These are phyloP conservation scores for Middelhovenomyces tepae DNA, from an alignment of 805 yeast genomes.

Conservation along the genomic window DNA sequence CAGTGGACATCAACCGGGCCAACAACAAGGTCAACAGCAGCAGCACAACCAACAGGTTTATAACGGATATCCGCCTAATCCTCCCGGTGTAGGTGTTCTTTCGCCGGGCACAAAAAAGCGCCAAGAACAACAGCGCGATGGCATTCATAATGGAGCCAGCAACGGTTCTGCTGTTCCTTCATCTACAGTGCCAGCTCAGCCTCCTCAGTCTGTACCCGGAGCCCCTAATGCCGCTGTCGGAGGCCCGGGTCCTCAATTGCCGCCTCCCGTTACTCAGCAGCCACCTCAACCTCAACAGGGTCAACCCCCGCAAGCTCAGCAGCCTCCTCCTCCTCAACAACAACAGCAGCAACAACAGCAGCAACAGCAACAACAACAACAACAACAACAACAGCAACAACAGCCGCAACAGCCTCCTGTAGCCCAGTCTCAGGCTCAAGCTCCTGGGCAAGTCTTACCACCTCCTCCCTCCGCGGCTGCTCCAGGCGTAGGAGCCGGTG, in stretches of 20 bases:
- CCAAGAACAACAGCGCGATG: too few species aligned
- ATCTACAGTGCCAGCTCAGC: too few species aligned
- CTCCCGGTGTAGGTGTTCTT: constrained; percentile 12
- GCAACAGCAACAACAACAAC: constrained; percentile 19
- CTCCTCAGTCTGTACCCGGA: too few species aligned
- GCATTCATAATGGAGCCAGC: too few species aligned
- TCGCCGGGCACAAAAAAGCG: constrained; percentile 3
- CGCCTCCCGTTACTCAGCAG: background rate
- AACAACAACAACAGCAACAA: constrained; percentile 19
- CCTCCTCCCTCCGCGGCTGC: constrained; percentile 18
- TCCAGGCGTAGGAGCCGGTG: constrained; percentile 20
- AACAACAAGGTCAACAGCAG: constrained; percentile 24
- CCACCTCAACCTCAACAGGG: constrained; percentile 1
- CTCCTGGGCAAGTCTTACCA: constrained; percentile 20
- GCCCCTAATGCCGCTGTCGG: constrained; percentile 2
- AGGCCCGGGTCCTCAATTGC: constrained; percentile 1
- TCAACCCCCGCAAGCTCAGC: background rate
- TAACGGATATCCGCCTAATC: constrained; percentile 11
- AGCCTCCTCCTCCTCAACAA: constrained; percentile 4
- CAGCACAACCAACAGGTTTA: too few species aligned
- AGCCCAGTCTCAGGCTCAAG: constrained; percentile 18
- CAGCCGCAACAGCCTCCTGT: constrained; percentile 24
- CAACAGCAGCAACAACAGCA: constrained; percentile 12
- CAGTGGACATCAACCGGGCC: constrained; percentile 24
- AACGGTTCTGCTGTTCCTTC: too few species aligned